Evolutionary conservation across 768 basidiomycete species (phyloP), one percentile per base, ranked within the genome.

Genomic region (Lactifluus piperatus): DNA sequence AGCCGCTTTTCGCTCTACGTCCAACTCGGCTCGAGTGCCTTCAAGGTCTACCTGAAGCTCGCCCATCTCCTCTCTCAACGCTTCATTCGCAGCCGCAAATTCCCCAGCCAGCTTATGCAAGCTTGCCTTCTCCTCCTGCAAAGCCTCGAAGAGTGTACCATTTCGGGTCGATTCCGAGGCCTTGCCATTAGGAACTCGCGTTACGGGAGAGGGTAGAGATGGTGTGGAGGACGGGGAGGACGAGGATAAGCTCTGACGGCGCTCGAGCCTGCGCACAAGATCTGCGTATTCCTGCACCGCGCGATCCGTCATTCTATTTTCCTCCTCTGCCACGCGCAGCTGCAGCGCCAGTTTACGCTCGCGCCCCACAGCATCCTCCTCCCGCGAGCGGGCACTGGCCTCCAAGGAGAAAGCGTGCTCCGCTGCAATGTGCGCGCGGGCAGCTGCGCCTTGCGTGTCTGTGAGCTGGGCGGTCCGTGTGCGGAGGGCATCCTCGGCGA

Each of bases 201-300:
- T n/a, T 10, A 39, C 34, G 24, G 55, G 47, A 6, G 67, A 43
- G 2, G 65, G 50, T 0, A n/a, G 24, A 2, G 53, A 29, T 16
- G 43, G 43, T 8, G 48, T 8, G 30, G 48, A 14, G 7, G 32
- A 13, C 1, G 39, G 26, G 5, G 49, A 29, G 4, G 64, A 39
- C 2, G 65, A 59, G 3, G 65, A 57, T n/a, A 51, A 54, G 56
- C 70, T 70, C 56, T 68, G 69, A 58, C 77, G 74, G 18, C 76
- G 75, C 65, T 88, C 84, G 54, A 90, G 74, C 1, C 71, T 76
- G 20, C 87, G 76, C 13, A 91, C 89, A 14, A 91, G 77, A 58
- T 81, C 81, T 0, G 89, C 89, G 53, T 91, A 91, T 63, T 91
- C 86, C 52, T 77, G 74, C 16, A 91, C 78, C 5, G 82, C 84